Evolutionary conservation across 139 green algal genomes (phyloP).

Genomic region (Yamagishiella unicocca): DNA sequence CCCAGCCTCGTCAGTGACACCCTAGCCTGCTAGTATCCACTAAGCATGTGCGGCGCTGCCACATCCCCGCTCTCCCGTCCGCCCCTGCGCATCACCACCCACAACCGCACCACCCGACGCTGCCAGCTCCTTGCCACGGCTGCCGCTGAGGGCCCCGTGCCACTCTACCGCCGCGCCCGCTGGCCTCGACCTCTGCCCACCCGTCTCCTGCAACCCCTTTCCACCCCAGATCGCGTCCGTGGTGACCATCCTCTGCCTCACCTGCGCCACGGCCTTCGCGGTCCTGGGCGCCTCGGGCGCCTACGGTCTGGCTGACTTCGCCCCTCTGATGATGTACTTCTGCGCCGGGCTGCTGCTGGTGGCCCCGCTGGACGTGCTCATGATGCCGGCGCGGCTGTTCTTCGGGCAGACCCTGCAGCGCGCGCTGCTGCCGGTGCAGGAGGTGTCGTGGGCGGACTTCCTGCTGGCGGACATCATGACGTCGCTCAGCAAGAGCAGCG

Average conservation of each 20-base stretch:
- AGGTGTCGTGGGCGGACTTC: conserved; percentile 95
- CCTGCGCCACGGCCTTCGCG: conserved; percentile 55
- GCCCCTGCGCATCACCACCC: no score
- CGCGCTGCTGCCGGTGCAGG: conserved; percentile 76
- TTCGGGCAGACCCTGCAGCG: conserved; percentile 74
- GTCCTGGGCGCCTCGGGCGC: neutral
- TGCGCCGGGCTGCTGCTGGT: conserved; percentile 57
- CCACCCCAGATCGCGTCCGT: conserved; percentile 53
- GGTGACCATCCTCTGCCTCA: conserved; percentile 55
- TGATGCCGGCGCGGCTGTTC: conserved; percentile 59
- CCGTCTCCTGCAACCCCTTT: neutral
- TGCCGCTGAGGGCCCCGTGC: no score
- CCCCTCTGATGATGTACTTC: conserved; percentile 71
- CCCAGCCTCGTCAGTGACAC: no score
- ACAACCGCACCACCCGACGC: no score
- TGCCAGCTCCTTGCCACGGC: no score
- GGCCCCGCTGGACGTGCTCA: conserved; percentile 62
- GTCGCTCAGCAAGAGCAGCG: conserved; percentile 87
- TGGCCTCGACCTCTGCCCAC: no score
- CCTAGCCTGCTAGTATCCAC: no score
- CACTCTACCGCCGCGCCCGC: no score
- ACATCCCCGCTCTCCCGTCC: no score
- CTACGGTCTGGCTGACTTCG: conserved; percentile 1
- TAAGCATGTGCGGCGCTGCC: no score
- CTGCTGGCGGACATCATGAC: conserved; percentile 96